Evolutionary conservation across 1,284 basidiomycete species (phyloP).

Genomic region (Cyathus olla): DNA sequence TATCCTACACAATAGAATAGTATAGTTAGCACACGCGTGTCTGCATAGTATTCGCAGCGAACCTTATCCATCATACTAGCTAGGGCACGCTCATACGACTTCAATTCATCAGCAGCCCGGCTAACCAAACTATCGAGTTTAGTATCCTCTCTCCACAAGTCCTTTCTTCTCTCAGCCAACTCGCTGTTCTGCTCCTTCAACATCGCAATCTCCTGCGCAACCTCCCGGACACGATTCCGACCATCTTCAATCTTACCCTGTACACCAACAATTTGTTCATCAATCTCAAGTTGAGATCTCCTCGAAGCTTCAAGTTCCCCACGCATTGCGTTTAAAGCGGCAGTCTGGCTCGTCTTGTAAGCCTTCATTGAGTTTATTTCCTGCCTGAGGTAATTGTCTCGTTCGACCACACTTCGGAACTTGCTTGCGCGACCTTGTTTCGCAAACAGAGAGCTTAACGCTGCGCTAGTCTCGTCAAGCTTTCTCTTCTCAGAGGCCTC

Average conservation of each 20-base stretch:
- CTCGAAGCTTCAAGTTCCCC: conserved; percentile 59
- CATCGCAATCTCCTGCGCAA: conserved; percentile 72
- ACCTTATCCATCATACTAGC: conserved; percentile 97
- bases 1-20: conserved; percentile 69
- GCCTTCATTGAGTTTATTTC: conserved; percentile 81
- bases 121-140: conserved; percentile 84
- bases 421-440: conserved; percentile 91
- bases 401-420: conserved; percentile 86
- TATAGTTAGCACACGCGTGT: not conserved
- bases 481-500: conserved; percentile 78
- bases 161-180: conserved; percentile 87
- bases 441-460: conserved; percentile 80
- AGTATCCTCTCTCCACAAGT: conserved; percentile 95
- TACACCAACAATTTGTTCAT: conserved; percentile 69
- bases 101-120: conserved; percentile 85
- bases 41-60: conserved; percentile 21
- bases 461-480: conserved; percentile 80
- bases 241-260: conserved; percentile 84
- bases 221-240: conserved; percentile 73
- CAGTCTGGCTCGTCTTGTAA: conserved; percentile 62
- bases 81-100: conserved; percentile 83
- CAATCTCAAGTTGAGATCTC: conserved; percentile 65
- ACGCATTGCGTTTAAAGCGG: conserved; percentile 59
- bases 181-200: conserved; percentile 82
- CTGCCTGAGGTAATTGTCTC: conserved; percentile 81